These are phyloP conservation scores for Singerocomus inundabilis DNA, from an alignment of 1,284 basidiomycete species.

Conservation along the genomic window DNA sequence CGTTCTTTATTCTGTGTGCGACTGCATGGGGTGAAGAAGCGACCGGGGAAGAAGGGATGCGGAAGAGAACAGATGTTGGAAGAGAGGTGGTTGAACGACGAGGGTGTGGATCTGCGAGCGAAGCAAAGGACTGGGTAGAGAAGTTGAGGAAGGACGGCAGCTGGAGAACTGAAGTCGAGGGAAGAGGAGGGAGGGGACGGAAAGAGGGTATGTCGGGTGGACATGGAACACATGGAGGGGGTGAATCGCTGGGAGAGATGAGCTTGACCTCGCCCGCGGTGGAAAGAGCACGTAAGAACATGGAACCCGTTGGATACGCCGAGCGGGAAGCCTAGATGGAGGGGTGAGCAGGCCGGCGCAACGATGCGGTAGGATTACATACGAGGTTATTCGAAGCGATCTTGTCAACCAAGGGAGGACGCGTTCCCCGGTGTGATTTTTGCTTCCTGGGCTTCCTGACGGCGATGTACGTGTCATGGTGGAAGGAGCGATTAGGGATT, in stretches of 20 bases:
- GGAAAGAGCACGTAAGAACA: slow-evolving; percentile 17
- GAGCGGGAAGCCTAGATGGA: slow-evolving; percentile 17
- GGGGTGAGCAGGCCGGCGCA: slow-evolving; percentile 12
- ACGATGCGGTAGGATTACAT: slow-evolving; percentile 27
- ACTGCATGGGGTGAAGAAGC: slow-evolving; percentile 15
- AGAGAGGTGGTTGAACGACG: slow-evolving; percentile 11
- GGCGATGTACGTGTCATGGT: slow-evolving; percentile 20
- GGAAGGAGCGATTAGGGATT: slow-evolving; percentile 23
- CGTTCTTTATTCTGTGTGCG: slow-evolving; percentile 17
- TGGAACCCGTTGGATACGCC: slow-evolving; percentile 16
- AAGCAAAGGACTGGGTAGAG: slow-evolving; percentile 23
- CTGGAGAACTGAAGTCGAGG: slow-evolving; percentile 37
- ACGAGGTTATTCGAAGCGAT: slow-evolving; percentile 28
- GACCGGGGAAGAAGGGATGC: slow-evolving; percentile 13
- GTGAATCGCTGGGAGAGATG: slow-evolving; percentile 1
- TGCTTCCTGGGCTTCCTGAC: slow-evolving; percentile 24
- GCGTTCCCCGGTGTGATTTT: slow-evolving; percentile 18
- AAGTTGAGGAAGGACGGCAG: slow-evolving; percentile 39
- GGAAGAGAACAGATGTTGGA: slow-evolving; percentile 18
- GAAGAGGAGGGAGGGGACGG: slow-evolving; percentile 35
- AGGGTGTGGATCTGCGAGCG: slow-evolving; percentile 9
- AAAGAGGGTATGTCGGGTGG: slow-evolving; percentile 24
- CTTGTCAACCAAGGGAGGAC: slow-evolving; percentile 29
- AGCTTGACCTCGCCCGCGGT: slow-evolving; percentile 16
- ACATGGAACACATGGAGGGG: slow-evolving; percentile 5